Conservation (phyloP, 2,329 filamentous ascomycete species). For the Curvularia eragrostidis region DNA sequence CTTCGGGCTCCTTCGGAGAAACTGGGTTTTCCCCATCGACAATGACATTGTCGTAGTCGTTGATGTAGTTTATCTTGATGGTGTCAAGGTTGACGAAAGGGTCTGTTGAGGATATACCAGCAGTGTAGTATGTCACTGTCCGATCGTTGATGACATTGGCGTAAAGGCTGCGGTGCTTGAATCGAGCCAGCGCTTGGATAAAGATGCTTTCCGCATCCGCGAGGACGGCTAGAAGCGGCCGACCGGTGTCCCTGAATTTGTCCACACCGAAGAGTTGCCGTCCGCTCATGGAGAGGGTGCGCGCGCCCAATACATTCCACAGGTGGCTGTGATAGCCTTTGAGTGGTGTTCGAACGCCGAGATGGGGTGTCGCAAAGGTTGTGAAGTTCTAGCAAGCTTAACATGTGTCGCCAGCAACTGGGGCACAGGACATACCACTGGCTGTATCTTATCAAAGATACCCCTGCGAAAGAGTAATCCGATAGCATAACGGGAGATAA, state of each 20-base stretch:
- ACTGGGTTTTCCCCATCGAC: conserved; percentile 72
- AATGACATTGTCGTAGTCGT: conserved; percentile 76
- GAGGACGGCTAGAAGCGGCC: conserved; percentile 79
- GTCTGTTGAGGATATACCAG: conserved; percentile 76
- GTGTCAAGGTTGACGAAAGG: conserved; percentile 74
- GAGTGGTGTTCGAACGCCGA: conserved; percentile 61
- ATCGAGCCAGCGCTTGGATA: conserved; percentile 76
- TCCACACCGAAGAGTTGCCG: conserved; percentile 89
- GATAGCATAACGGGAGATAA: conserved; percentile 85
- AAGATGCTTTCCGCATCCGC: conserved; percentile 87
- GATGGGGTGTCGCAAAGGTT: conserved; percentile 81
- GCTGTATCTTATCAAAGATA: conserved; percentile 77
- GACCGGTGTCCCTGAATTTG: conserved; percentile 80
- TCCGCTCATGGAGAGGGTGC: conserved; percentile 82
- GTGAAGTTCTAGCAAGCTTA: conserved; percentile 75
- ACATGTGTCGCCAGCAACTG: background rate
- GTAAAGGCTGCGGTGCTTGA: conserved; percentile 80
- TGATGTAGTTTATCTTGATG: conserved; percentile 74
- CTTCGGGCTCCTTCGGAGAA: conserved; percentile 52
- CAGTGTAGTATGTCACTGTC: conserved; percentile 83
- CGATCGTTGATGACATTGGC: conserved; percentile 87
- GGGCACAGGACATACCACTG: conserved; percentile 67
- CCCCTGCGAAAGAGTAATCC: conserved; percentile 84
- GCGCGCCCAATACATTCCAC: conserved; percentile 81
- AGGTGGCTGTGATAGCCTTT: conserved; percentile 53